A percentile compares a stretch with the other conserved stretches of the same genome.
These are phyloP conservation scores for Hypoxylon sp. DNA, from an alignment of 2,329 filamentous ascomycete genomes.

Conservation along the genomic window DNA sequence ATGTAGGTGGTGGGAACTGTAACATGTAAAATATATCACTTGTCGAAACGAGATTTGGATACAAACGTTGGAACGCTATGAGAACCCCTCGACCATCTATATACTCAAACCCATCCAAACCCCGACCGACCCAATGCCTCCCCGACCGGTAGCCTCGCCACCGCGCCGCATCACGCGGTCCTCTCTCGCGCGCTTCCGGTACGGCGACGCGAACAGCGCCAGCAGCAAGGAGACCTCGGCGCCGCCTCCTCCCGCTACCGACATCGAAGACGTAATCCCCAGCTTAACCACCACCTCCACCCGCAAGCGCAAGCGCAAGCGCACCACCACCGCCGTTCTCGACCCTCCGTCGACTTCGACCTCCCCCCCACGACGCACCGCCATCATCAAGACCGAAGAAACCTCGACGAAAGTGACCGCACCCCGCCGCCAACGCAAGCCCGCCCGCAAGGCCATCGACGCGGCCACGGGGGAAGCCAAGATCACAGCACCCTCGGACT, in stretches of 20 bases:
- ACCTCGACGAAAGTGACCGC: constrained; percentile 21
- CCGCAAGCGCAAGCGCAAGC: constrained; percentile 50
- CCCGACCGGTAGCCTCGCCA: constrained; percentile 40
- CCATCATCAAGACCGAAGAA: constrained; percentile 38
- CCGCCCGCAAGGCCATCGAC: constrained; percentile 45
- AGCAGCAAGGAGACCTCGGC: constrained; percentile 28
- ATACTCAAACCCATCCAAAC: constrained; percentile 16
- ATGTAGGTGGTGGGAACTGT: no score
- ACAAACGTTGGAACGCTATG: constrained; percentile 31
- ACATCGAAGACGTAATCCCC: constrained; percentile 50
- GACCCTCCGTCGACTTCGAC: constrained; percentile 11
- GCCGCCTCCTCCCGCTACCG: constrained; percentile 29
- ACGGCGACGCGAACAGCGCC: constrained; percentile 30
- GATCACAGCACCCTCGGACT: constrained; percentile 47
- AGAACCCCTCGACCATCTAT: constrained; percentile 23
- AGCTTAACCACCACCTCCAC: constrained; percentile 26
- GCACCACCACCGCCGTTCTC: constrained; percentile 43
- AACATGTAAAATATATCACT: not conserved
- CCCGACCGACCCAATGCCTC: constrained; percentile 39
- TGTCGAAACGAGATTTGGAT: not conserved
- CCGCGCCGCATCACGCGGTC: constrained; percentile 50
- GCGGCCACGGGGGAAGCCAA: constrained; percentile 37
- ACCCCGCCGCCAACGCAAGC: constrained; percentile 44
- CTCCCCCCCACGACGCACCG: constrained; percentile 13
- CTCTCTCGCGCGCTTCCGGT: constrained; percentile 50